phyloP scores from a whole-genome alignment of 768 basidiomycete species.

The Candolleomyces aberdarensis region DNA sequence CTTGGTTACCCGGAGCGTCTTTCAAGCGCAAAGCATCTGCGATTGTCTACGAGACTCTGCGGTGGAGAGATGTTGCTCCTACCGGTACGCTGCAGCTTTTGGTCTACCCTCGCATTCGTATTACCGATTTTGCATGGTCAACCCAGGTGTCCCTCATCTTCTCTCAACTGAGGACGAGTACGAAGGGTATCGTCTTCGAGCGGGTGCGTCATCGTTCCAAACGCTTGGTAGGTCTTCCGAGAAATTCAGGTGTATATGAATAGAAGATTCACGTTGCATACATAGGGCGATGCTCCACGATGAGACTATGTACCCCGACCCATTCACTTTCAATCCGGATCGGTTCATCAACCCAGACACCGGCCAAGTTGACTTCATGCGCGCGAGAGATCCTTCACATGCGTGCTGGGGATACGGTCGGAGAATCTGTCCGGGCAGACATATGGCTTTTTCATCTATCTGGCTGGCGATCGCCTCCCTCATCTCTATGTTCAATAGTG shows the following conservation, averaged over 20 bases:
- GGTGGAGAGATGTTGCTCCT: constrained; percentile 24
- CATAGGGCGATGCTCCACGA: constrained; percentile 41
- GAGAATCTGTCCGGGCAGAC: constrained; percentile 23
- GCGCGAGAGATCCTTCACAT: constrained; percentile 23
- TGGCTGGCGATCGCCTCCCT: constrained; percentile 23
- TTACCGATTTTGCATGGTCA: neutral
- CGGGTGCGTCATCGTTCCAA: constrained; percentile 29
- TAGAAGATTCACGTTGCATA: neutral
- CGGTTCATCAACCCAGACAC: constrained; percentile 28
- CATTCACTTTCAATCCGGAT: constrained; percentile 39
- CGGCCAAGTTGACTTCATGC: constrained; percentile 17
- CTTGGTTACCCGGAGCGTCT: constrained; percentile 29
- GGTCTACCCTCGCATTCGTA: neutral
- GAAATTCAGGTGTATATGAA: neutral
- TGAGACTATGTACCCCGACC: constrained; percentile 35
- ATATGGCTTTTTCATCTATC: constrained; percentile 21
- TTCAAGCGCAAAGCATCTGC: constrained; percentile 38
- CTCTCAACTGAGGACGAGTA: constrained; percentile 25
- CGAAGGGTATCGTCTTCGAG: constrained; percentile 27
- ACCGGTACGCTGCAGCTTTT: constrained; percentile 15
- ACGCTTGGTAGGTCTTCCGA: constrained; percentile 25
- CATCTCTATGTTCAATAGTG: constrained; percentile 19
- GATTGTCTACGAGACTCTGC: constrained; percentile 24
- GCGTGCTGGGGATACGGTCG: constrained; percentile 31
- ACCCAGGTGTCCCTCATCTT: constrained; percentile 18